Evolutionary conservation across 202 grass and related monocot genomes (phyloP).

Genomic region (Saccharum hybrid): DNA sequence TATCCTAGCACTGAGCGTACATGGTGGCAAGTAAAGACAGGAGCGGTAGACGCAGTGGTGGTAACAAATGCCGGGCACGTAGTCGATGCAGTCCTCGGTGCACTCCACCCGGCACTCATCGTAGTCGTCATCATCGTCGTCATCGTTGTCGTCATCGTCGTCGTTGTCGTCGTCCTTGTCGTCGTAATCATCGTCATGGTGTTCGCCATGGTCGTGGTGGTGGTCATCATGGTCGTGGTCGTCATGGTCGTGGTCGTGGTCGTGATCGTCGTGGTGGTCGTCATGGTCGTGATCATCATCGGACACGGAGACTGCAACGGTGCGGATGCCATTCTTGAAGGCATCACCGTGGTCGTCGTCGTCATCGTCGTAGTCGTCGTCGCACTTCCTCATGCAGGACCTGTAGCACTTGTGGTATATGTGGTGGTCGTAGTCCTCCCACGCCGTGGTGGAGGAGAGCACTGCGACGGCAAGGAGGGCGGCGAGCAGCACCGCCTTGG

Average conservation of each 20-base stretch:
- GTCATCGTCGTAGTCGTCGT: slow-evolving; percentile 10
- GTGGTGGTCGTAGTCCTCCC: slow-evolving; percentile 13
- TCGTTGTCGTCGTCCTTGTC: neutral
- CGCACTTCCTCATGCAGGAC: slow-evolving; percentile 35
- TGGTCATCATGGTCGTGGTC: neutral
- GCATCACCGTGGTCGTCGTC: neutral
- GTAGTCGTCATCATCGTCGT: neutral
- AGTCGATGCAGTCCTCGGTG: slow-evolving; percentile 16
- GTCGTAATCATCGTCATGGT: neutral
- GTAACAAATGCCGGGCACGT: slow-evolving; percentile 35
- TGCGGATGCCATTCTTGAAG: neutral
- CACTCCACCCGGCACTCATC: neutral
- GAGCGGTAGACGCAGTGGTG: neutral
- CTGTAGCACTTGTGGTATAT: slow-evolving; percentile 34
- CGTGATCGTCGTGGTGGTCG: neutral
- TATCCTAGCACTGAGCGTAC: neutral
- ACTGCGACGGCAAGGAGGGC: slow-evolving; percentile 22
- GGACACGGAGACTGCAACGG: neutral
- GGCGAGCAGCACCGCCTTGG: slow-evolving; percentile 20
- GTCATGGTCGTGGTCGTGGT: neutral
- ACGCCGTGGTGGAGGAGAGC: neutral
- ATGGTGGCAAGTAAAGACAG: slow-evolving; percentile 10
- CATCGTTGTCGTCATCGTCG: neutral
- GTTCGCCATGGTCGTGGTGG: neutral
- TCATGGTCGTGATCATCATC: neutral